Base-by-base conservation (phyloP, 441 rosid genomes). In the Pelargonium myrrhifolium region DNA sequence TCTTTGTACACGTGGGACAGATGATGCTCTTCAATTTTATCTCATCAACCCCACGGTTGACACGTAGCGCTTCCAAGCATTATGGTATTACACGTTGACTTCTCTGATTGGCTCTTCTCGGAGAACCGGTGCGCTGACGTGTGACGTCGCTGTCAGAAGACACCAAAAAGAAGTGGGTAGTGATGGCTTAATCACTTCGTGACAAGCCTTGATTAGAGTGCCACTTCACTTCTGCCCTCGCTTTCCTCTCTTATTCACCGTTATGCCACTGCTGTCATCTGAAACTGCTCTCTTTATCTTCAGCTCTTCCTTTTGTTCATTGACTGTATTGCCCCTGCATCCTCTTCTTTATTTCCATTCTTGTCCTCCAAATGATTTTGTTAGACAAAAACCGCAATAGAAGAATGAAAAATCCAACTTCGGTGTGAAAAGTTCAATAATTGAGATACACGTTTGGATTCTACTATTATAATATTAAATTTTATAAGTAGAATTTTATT, bases 161-260 rank as follows among this genome's bases (percentile, higher is more conserved):
- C 73, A 71, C 69, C 68, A 65, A 73, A 69, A 73, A 40, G 68
- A 78, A 74, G 81, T 71, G 74, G 78, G 80, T 65, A 65, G 83
- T 80, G 83, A 84, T 84, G 88, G 90, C 78, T 81, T 76, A 80
- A 75, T 84, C 85, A 78, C 79, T 79, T 49, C 67, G 67, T 74
- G 77, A 75, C 77, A 68, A 72, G 79, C 86, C 85, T 80, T 74
- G 82, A 75, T 84, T 74, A 72, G 75, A 74, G 85, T 71, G 77
- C 73, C 80, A 20, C 43, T 65, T 3, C 10, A 0, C 22, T 43
- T 37, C 64, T 56, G 64, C 78, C 82, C 51, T 64, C 43, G 1
- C 72, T 67, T 77, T 71, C 0, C 9, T 37, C 6, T 0, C 2
- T 0, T 17, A 82, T 49, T 73, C 71, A 68, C 83, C 2, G 7